Base-by-base conservation (phyloP, 225 moss, liverwort and hornwort genomes). In the Physcomitrellopsis africana region DNA sequence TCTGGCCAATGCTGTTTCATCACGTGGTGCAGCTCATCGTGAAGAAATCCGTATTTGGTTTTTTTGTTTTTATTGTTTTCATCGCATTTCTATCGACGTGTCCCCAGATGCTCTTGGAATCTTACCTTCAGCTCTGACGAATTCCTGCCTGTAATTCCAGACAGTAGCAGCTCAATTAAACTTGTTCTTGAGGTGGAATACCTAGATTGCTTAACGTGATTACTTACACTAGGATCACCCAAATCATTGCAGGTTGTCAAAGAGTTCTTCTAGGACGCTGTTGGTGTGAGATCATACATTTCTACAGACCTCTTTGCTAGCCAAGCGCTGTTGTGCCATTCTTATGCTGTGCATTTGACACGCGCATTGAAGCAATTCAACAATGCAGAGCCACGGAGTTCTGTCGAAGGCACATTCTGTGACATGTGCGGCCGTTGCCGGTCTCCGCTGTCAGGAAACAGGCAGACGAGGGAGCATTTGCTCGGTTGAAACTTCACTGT, bases 351-450 rank as follows among this genome's bases (percentile, higher is more conserved):
- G 66, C 68, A 68, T 68, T 51, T 80, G 80, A 76, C 43, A 22
- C 56, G 29, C 11, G 32, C 51, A 9, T 63, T 61, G 60, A 62
- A 71, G 23, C 43, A 57, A 55, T 74, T 44, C 60, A 76, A 84
- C 75, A 80, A 88, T 88, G 87, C 85, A 82, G 76, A 72, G 80
- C 63, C 80, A 75, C 51, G 77, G 85, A 75, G 82, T 85, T 56
- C 80, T 85, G 45, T 78, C 78, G 78, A 82, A 67, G 72, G 15
- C 73, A 45, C 58, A 69, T 54, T 42, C 68, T 51, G 51, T 70
- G 69, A 23, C 80, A 68, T 72, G 60, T 65, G 58, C 61, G 17
- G 57, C 77, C 22, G 72, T 52, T 19, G 49, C 63, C 11, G 79
- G 79, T 27, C 44, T 71, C 51, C 78, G 51, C 42, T 83, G 74